Conservation (phyloP, 176 grass and related monocot species). For the Stipa capillata region DNA sequence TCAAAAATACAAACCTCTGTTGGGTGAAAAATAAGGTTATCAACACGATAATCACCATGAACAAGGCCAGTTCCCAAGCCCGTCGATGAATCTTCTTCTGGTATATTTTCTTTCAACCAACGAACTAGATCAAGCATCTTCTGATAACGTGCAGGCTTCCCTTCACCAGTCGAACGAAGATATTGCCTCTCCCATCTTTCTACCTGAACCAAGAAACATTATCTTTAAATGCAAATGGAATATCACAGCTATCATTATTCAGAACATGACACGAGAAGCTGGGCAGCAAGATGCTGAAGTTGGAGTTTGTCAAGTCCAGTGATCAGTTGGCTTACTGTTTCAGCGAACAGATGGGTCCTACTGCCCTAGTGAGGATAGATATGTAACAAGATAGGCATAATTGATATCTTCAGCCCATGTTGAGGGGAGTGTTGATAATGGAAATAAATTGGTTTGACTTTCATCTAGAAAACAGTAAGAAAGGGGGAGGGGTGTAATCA, state of each 20-base stretch:
- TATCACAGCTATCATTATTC: background rate
- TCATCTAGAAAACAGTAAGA: background rate
- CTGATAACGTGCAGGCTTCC: conserved; percentile 61
- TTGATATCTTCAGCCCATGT: too few species aligned
- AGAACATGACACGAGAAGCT: too few species aligned
- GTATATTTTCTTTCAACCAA: conserved; percentile 80
- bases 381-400: too few species aligned
- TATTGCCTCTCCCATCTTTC: conserved; percentile 88
- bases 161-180: conserved; percentile 71
- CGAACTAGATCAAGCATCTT: conserved; percentile 72
- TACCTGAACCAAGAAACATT: conserved; percentile 34
- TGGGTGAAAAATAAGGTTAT: conserved; percentile 94
- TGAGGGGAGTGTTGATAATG: too few species aligned
- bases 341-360: too few species aligned
- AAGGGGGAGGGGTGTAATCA: background rate
- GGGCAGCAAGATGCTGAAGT: too few species aligned
- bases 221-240: conserved; percentile 4
- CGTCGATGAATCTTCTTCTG: conserved; percentile 54
- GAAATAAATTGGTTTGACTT: background rate
- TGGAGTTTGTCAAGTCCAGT: too few species aligned
- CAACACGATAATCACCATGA: conserved; percentile 86
- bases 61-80: conserved; percentile 63
- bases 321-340: too few species aligned
- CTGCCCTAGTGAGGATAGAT: too few species aligned
- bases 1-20: conserved; percentile 48